A percentile compares a stretch with the other conserved stretches of the same genome.
These are phyloP conservation scores for Juncus effusus DNA, from an alignment of 176 grass and related monocot genomes.

Conservation along the genomic window DNA sequence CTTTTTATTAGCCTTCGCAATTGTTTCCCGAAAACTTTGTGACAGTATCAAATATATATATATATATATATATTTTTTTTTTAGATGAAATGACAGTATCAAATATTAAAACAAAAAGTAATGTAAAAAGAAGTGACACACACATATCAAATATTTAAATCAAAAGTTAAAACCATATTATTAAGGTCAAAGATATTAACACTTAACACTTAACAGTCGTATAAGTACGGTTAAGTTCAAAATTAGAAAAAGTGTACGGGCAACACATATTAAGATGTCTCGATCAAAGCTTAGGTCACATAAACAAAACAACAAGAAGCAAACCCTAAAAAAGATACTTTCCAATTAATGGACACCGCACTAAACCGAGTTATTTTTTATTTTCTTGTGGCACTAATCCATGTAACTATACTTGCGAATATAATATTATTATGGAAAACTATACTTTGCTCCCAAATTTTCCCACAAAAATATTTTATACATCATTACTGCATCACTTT, in stretches of 20 bases:
- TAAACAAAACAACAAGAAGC: slow-evolving; percentile 16
- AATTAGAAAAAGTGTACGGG: slow-evolving; percentile 9
- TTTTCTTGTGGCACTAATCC: slow-evolving; percentile 2
- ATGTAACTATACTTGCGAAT: not conserved
- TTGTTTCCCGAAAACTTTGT: too few relatives aligned
- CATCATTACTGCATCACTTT: not conserved
- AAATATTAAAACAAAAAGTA: too few relatives aligned
- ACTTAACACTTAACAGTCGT: not conserved
- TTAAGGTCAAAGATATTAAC: not conserved
- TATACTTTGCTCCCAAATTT: not conserved
- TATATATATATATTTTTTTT: too few relatives aligned
- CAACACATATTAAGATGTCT: slow-evolving; percentile 15
- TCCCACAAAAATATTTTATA: not conserved
- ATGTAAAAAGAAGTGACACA: too few relatives aligned
- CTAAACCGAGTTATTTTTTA: not conserved
- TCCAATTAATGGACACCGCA: slow-evolving; percentile 21
- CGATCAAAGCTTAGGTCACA: slow-evolving; percentile 23
- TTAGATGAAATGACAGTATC: too few relatives aligned
- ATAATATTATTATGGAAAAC: too few relatives aligned
- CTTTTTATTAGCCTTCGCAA: too few relatives aligned
- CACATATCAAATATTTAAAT: too few relatives aligned
- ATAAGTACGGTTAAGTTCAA: slow-evolving; percentile 17
- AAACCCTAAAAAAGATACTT: slow-evolving; percentile 17
- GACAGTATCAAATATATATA: too few relatives aligned
- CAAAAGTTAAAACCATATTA: not conserved